phyloP scores from a whole-genome alignment of 768 basidiomycete genomes.

The Podaxis sp. region DNA sequence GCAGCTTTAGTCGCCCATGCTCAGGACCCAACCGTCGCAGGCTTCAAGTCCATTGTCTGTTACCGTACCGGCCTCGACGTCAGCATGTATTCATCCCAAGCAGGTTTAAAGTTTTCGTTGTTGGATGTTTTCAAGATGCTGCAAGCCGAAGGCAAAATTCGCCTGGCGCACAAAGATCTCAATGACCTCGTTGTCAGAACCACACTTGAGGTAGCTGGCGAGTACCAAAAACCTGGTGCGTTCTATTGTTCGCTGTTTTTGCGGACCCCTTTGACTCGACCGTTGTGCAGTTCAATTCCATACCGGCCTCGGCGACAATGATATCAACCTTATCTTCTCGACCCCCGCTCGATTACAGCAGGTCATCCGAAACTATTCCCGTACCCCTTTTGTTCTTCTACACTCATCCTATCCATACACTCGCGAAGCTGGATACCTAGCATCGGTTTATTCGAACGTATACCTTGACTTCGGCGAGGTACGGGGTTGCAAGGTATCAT shows the following conservation, averaged over 20 bases:
- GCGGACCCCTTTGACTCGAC: neutral
- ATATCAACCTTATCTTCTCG: slow-evolving; percentile 55
- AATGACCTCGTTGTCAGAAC: slow-evolving; percentile 68
- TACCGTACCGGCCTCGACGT: slow-evolving; percentile 77
- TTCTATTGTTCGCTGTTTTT: neutral
- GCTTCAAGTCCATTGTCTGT: slow-evolving; percentile 76
- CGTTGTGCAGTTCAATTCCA: slow-evolving; percentile 71
- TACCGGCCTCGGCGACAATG: slow-evolving; percentile 77
- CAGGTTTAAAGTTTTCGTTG: slow-evolving; percentile 32
- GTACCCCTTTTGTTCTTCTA: slow-evolving; percentile 63
- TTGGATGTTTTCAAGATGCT: slow-evolving; percentile 33
- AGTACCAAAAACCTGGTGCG: slow-evolving; percentile 60
- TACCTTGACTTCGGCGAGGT: slow-evolving; percentile 80
- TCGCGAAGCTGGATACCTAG: slow-evolving; percentile 75
- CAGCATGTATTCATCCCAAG: slow-evolving; percentile 23
- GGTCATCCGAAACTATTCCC: slow-evolving; percentile 61
- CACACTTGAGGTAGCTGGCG: slow-evolving; percentile 52
- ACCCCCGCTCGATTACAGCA: slow-evolving; percentile 70
- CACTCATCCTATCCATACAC: slow-evolving; percentile 81
- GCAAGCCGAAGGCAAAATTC: slow-evolving; percentile 37
- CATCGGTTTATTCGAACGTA: slow-evolving; percentile 70
- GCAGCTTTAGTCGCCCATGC: slow-evolving; percentile 38
- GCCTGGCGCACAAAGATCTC: slow-evolving; percentile 58
- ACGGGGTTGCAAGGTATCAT: neutral
- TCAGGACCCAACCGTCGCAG: slow-evolving; percentile 49